These are phyloP conservation scores for Claviceps sp. DNA, from an alignment of 2,329 filamentous ascomycete genomes.

Conservation along the genomic window DNA sequence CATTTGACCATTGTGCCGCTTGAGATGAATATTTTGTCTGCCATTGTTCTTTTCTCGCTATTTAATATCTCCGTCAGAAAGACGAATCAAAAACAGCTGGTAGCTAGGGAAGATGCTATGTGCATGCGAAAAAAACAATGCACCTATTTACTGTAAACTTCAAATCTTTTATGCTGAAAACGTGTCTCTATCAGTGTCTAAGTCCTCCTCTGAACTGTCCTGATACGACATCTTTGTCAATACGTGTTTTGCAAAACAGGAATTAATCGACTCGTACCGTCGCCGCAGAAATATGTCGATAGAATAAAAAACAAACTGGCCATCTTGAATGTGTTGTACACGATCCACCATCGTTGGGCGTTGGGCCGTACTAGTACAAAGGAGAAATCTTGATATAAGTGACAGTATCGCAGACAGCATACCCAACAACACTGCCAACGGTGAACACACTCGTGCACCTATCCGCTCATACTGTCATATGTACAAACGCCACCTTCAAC, in stretches of 20 bases:
- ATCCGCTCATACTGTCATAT: not conserved
- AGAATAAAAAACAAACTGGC: not conserved
- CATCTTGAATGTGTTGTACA: not conserved
- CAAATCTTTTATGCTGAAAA: no score
- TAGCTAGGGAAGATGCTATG: conserved; percentile 3
- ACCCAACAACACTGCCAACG: not conserved
- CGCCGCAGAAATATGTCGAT: not conserved
- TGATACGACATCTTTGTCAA: no score
- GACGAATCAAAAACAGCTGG: not conserved
- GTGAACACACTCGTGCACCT: not conserved
- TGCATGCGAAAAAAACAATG: not conserved
- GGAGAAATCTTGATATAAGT: not conserved
- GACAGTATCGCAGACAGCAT: not conserved
- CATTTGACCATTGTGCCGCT: not conserved
- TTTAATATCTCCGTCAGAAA: not conserved
- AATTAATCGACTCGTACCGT: not conserved
- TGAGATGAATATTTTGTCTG: not conserved
- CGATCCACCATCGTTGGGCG: not conserved
- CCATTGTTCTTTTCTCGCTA: not conserved
- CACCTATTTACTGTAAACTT: not conserved
- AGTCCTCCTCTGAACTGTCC: no score
- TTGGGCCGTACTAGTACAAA: not conserved
- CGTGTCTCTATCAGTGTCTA: no score
- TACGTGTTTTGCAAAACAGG: not conserved
- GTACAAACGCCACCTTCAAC: not conserved